phyloP scores from a whole-genome alignment of 2,329 filamentous ascomycete genomes.

The Xylariales sp. region DNA sequence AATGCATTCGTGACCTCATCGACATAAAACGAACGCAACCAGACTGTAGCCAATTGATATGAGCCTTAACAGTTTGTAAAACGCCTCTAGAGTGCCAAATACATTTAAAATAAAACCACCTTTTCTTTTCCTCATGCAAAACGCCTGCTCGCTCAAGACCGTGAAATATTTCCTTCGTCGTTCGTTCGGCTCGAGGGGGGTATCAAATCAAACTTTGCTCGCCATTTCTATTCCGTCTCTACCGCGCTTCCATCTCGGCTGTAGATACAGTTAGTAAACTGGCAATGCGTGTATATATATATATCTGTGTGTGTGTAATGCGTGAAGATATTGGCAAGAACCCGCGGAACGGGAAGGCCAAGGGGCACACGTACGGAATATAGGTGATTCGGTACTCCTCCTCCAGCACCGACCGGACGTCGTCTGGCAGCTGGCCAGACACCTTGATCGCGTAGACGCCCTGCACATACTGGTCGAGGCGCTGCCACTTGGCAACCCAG shows the following conservation, averaged over 20 bases:
- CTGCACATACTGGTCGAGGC: slow-evolving; percentile 79
- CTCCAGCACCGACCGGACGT: slow-evolving; percentile 56
- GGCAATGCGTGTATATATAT: neutral
- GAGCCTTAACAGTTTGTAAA: neutral
- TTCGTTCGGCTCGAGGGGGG: neutral
- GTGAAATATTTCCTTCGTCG: neutral
- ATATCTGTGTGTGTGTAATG: neutral
- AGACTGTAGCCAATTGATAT: no score
- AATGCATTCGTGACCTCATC: neutral
- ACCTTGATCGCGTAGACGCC: slow-evolving; percentile 96
- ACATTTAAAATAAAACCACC: no score
- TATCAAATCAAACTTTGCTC: neutral
- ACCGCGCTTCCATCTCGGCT: slow-evolving; percentile 18
- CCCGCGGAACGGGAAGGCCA: slow-evolving; percentile 22
- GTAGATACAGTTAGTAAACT: neutral
- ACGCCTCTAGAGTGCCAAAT: neutral
- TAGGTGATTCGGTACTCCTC: slow-evolving; percentile 61
- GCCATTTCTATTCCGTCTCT: slow-evolving; percentile 16
- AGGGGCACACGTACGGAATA: slow-evolving; percentile 53
- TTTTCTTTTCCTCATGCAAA: neutral
- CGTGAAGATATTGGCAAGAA: neutral
- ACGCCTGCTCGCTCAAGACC: neutral
- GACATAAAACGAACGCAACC: no score
- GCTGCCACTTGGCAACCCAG: slow-evolving; percentile 97
- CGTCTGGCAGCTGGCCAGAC: slow-evolving; percentile 70